Evolutionary conservation across 495 filamentous ascomycete genomes (phyloP).

Genomic region (Venustampulla echinocandica): DNA sequence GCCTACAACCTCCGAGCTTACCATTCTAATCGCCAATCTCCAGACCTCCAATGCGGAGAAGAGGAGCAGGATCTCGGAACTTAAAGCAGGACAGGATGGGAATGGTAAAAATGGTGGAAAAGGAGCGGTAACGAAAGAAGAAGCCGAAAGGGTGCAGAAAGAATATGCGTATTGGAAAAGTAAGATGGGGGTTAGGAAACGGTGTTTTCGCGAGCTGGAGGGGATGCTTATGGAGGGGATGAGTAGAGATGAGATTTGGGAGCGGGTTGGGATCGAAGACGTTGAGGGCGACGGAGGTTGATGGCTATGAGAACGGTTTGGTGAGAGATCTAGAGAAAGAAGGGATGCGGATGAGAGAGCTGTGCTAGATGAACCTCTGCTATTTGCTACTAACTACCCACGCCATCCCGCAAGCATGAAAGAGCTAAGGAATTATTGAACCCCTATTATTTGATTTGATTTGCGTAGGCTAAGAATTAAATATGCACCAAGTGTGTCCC

Average conservation of each 20-base stretch:
- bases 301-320: too few relatives aligned
- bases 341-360: neutral
- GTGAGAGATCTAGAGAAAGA: neutral
- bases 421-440: too few relatives aligned
- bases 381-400: too few relatives aligned
- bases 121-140: slow-evolving; percentile 33
- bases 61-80: slow-evolving; percentile 29
- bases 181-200: slow-evolving; percentile 36
- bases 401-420: too few relatives aligned
- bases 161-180: slow-evolving; percentile 45
- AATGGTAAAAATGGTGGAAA: too few relatives aligned
- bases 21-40: slow-evolving; percentile 34
- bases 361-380: too few relatives aligned
- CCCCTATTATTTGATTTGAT: too few relatives aligned
- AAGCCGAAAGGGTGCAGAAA: slow-evolving; percentile 37
- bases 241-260: slow-evolving; percentile 30
- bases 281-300: too few relatives aligned
- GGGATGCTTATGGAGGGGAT: slow-evolving; percentile 40
- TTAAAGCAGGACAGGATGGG: slow-evolving; percentile 32
- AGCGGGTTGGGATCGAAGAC: slow-evolving; percentile 16
- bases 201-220: slow-evolving; percentile 43
- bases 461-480: too few relatives aligned
- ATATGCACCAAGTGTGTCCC: too few relatives aligned
- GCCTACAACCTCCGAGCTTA: slow-evolving; percentile 45
- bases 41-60: slow-evolving; percentile 38